A percentile compares a stretch with the other conserved stretches of the same genome.
These are phyloP conservation scores for Zea mays DNA, from an alignment of 176 grass and related monocot species.

Conservation along the genomic window DNA sequence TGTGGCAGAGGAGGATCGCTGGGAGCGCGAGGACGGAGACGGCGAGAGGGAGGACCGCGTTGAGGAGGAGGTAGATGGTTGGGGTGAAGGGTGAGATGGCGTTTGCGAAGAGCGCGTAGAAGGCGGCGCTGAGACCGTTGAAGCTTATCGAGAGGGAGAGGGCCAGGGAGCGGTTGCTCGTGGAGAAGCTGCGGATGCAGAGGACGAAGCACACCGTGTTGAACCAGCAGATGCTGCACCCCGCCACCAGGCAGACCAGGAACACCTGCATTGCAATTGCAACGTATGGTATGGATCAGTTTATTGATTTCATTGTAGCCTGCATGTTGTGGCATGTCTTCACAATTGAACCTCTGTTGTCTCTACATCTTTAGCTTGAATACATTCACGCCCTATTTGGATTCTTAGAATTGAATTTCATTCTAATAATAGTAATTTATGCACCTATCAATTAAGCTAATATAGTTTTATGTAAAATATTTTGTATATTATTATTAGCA, in stretches of 20 bases:
- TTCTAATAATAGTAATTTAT: no score
- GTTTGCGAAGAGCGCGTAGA: conserved; percentile 69
- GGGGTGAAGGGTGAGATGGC: conserved; percentile 48
- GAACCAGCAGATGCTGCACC: conserved; percentile 98
- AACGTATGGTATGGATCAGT: neutral
- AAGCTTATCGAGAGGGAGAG: conserved; percentile 93
- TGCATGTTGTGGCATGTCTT: neutral
- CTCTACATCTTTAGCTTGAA: no score
- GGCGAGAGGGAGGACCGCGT: conserved; percentile 58
- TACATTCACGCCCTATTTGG: no score
- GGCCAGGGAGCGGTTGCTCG: conserved; percentile 61
- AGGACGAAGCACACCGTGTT: conserved; percentile 95
- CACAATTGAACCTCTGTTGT: neutral
- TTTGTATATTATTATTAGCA: no score
- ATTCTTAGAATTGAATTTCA: no score
- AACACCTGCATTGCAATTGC: conserved; percentile 57
- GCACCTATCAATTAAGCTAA: no score
- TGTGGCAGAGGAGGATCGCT: conserved; percentile 58
- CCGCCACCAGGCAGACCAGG: conserved; percentile 69
- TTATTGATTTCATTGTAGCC: neutral
- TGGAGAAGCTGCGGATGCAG: conserved; percentile 74
- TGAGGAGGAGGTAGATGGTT: conserved; percentile 80
- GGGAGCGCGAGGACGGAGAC: conserved; percentile 60
- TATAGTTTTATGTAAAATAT: no score
- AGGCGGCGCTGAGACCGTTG: conserved; percentile 77